These are phyloP conservation scores for Suhomyces bribrorum DNA, from an alignment of 1,139 yeast species.

Conservation along the genomic window DNA sequence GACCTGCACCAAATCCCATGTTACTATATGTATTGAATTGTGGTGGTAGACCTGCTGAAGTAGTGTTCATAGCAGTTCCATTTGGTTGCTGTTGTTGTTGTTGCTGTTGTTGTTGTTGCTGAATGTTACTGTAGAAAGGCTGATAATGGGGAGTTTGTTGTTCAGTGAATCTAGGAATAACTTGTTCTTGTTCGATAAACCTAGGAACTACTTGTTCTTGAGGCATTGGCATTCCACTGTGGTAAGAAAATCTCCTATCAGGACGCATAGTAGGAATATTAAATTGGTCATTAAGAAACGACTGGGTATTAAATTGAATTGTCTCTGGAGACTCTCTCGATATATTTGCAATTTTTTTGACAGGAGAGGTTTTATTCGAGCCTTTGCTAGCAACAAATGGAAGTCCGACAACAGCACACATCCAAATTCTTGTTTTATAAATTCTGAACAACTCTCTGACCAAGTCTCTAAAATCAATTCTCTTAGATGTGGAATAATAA, in stretches of 20 bases:
- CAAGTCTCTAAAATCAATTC: slow-evolving; percentile 30
- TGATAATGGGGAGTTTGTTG: slow-evolving; percentile 4
- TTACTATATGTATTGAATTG: background rate
- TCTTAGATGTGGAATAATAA: slow-evolving; percentile 26
- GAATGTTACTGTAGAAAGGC: slow-evolving; percentile 8
- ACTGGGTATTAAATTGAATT: background rate
- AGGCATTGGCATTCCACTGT: slow-evolving; percentile 8
- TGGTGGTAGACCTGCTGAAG: background rate
- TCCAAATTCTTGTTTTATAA: slow-evolving; percentile 32
- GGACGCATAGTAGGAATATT: too few species aligned
- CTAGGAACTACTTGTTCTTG: background rate
- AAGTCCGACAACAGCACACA: slow-evolving; percentile 29
- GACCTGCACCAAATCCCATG: background rate
- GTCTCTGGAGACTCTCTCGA: slow-evolving; percentile 4
- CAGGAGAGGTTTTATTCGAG: slow-evolving; percentile 7
- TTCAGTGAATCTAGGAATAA: slow-evolving; percentile 8
- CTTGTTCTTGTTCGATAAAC: slow-evolving; percentile 1
- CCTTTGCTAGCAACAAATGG: slow-evolving; percentile 16
- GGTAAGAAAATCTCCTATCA: slow-evolving; percentile 10
- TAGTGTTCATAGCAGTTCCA: too few species aligned
- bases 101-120: slow-evolving; percentile 3
- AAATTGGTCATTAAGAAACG: too few species aligned
- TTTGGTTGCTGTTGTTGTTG: slow-evolving; percentile 1
- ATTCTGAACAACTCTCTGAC: slow-evolving; percentile 27
- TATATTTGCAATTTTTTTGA: slow-evolving; percentile 1